These are phyloP conservation scores for Aphanomyces astaci DNA, from an alignment of 352 stramenopile genomes.

Conservation along the genomic window DNA sequence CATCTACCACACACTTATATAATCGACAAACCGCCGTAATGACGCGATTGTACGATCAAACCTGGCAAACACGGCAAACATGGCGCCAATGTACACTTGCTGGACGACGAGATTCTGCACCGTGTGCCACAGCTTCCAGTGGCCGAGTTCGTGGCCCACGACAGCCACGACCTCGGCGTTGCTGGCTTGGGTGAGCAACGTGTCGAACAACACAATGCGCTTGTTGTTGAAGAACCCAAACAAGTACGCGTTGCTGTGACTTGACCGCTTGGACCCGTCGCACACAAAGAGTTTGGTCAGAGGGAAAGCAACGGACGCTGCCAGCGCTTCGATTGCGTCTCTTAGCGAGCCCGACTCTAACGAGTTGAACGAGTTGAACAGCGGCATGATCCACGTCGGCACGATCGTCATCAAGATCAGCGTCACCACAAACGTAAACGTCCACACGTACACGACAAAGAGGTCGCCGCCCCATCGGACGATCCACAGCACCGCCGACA, in stretches of 20 bases:
- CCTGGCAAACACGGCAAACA: conserved; percentile 71
- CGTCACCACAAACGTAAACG: conserved; percentile 90
- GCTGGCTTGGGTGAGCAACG: conserved; percentile 89
- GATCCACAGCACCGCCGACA: conserved; percentile 52
- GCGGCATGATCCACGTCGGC: conserved; percentile 93
- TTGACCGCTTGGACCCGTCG: conserved; percentile 94
- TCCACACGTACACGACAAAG: conserved; percentile 93
- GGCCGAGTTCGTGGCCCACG: conserved; percentile 93
- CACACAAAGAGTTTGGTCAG: conserved; percentile 97
- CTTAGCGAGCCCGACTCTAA: conserved; percentile 86
- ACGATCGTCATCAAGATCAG: conserved; percentile 95
- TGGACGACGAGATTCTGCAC: conserved; percentile 90
- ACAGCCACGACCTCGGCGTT: conserved; percentile 94
- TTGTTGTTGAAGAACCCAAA: conserved; percentile 96
- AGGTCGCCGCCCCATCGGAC: conserved; percentile 61
- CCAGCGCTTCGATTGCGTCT: conserved; percentile 88
- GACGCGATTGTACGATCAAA: too few species aligned
- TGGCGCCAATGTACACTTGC: conserved; percentile 75
- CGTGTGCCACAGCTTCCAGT: conserved; percentile 96
- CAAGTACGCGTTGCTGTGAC: conserved; percentile 87
- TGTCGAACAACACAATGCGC: conserved; percentile 96
- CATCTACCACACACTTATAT: conserved; percentile 22
- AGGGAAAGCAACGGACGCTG: conserved; percentile 87
- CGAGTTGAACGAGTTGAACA: conserved; percentile 96
- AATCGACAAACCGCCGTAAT: too few species aligned